These are phyloP conservation scores for Lactarius hengduanensis DNA, from an alignment of 768 basidiomycete genomes.

Conservation along the genomic window DNA sequence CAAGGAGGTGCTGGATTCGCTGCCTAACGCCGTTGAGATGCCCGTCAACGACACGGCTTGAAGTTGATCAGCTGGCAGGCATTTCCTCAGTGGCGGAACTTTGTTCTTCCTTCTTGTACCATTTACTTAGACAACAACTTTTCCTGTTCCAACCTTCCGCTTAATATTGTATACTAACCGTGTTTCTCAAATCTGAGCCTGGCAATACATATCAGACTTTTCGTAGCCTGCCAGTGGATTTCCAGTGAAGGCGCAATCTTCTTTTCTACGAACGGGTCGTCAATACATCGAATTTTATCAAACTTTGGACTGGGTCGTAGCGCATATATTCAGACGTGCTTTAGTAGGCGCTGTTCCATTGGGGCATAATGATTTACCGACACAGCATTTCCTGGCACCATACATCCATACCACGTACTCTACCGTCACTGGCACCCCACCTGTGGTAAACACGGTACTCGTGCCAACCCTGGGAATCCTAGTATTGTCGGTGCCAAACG, in stretches of 20 bases:
- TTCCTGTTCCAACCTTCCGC: too few species aligned
- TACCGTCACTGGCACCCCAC: neutral
- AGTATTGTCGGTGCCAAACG: neutral
- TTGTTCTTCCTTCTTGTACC: neutral
- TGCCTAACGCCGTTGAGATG: constrained; percentile 42
- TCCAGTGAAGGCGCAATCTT: neutral
- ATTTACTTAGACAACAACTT: neutral
- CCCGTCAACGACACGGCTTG: constrained; percentile 12
- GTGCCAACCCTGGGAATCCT: neutral
- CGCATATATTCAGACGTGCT: neutral
- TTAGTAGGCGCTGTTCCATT: neutral
- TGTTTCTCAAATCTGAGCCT: neutral
- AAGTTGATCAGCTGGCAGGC: neutral
- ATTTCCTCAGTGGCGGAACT: neutral
- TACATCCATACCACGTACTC: neutral
- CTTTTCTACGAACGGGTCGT: neutral
- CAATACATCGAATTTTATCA: neutral
- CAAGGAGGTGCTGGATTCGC: constrained; percentile 50
- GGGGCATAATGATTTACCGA: neutral
- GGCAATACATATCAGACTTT: neutral
- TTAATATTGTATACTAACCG: neutral
- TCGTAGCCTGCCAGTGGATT: neutral
- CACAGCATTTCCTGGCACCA: neutral
- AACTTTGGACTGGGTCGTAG: neutral
- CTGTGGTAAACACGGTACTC: neutral